Evolutionary conservation across 192 early-diverging fungal genomes (phyloP), one percentile per base, ranked within the genome.

Genomic region (Linnemannia exigua): DNA sequence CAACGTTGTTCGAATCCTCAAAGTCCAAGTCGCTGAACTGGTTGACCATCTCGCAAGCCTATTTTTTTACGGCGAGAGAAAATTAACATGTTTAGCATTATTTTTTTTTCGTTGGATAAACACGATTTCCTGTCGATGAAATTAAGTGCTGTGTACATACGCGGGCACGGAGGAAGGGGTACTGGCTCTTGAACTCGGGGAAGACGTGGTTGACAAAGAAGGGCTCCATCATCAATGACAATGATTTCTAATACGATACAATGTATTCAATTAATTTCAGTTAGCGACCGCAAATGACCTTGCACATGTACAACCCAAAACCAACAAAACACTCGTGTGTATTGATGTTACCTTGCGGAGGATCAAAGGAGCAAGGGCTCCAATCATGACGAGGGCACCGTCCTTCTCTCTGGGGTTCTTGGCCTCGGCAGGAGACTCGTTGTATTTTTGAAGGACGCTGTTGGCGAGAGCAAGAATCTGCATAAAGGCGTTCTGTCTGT

Each of bases 311-410:
- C 28, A 22, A 52, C 9, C 9, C 19, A 28, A 50, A 33, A 3
- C 2, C 1, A 75, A 38, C 1, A 8, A 31, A 44, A 9, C 41
- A 44, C 41, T n/a, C n/a, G n/a, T n/a, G n/a, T n/a, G n/a, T n/a
- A 14, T n/a, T 19, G 46, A 17, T n/a, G 33, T 63, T 89, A 92
- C 92, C 87, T 88, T 91, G 74, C 92, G 90, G 52, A 97, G 89
- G 47, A 96, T 92, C 11, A 91, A 76, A 54, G 94, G 90, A 25
- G 95, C 91, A 20, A 99, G 87, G 19, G 90, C 88, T 14, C 93
- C 88, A 88, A 99, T 95, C 95, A 99, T 97, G 79, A 90, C 90
- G 72, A 99, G 89, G 9, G 96, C 97, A 75, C 97, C 97, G 87
- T 98, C 96, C 90, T 99, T 99, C 52, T 93, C 90, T 36, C 92